Evolutionary conservation across 371 early-diverging fungal genomes (phyloP), one percentile per base, ranked within the genome.

Genomic region (Chytridium lagenaria): DNA sequence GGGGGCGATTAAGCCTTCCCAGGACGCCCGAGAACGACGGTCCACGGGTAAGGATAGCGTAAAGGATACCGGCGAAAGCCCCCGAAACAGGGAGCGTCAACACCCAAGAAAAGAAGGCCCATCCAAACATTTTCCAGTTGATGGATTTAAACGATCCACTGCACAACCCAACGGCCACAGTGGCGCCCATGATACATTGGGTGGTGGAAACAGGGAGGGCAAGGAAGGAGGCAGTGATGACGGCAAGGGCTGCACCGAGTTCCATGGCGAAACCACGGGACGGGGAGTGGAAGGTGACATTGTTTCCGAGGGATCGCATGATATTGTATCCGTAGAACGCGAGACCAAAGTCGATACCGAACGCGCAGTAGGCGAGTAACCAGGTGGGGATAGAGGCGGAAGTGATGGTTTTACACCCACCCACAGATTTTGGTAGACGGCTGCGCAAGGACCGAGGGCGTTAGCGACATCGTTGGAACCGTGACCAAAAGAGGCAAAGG

Each of bases 401-500:
- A 19, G 39, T 39, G 37, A 83, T 93, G n/a, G 81, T 82, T 44
- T 77, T 67, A n/a, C n/a, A n/a, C n/a, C n/a, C n/a, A n/a, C n/a
- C n/a, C n/a, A 92, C 92, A 95, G 59, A 92, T 86, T 61, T n/a
- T 85, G 84, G 78, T 83, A 92, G 39, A 95, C 90, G 44, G 87
- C 80, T 0, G 92, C 81, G 33, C 94, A 74, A 1, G 95, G 95
- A 22, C 95, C 95, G 59, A 94, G 87, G 39, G 93, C 94, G 74
- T 95, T 95, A 68, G 94, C 89, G 12, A 95, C 93, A 79, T 95
- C 95, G 78, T 95, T 95, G 55, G 93, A 90, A 65, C 95, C 95
- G 83, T 95, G 95, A 59, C 93, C 89, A 81, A 95, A 94, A 55
- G 94, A 94, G 23, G 93, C 90, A 66, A 93, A 88, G 71, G 89